phyloP scores from a whole-genome alignment of 1,139 yeast species.

The Magnusiomyces magnusii region DNA sequence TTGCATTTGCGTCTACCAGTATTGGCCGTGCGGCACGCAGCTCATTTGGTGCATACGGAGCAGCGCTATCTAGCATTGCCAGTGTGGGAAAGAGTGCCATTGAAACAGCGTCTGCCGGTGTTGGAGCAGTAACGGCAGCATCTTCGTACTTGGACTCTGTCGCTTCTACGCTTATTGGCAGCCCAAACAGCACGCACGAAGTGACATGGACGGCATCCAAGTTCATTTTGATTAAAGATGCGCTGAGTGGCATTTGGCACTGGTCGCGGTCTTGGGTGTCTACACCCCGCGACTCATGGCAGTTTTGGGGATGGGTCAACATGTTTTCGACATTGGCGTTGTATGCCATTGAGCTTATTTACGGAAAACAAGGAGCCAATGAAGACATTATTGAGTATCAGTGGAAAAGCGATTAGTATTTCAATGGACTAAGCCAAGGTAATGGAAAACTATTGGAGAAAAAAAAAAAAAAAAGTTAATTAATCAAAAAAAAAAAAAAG shows the following conservation, averaged over 20 bases:
- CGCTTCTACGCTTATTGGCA: background rate
- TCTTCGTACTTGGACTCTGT: background rate
- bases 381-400: constrained; percentile 21
- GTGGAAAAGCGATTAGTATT: background rate
- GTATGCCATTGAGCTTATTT: constrained; percentile 66
- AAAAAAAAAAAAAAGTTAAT: no score
- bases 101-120: background rate
- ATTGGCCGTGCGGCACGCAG: background rate
- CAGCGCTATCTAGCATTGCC: background rate
- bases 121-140: background rate
- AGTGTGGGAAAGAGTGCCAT: background rate
- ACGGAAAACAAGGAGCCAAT: constrained; percentile 30
- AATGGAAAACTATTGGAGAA: no score
- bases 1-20: background rate
- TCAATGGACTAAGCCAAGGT: background rate
- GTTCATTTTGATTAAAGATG: background rate
- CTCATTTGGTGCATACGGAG: background rate
- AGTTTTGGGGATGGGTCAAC: constrained; percentile 96
- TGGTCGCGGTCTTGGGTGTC: constrained; percentile 41
- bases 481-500: no score
- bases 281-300: constrained; percentile 50
- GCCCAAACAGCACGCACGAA: background rate
- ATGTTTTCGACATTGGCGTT: constrained; percentile 72
- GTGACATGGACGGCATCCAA: background rate
- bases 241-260: background rate